These are phyloP conservation scores for Cenchrus fungigraminus DNA, from an alignment of 176 grass and related monocot genomes.

Conservation along the genomic window DNA sequence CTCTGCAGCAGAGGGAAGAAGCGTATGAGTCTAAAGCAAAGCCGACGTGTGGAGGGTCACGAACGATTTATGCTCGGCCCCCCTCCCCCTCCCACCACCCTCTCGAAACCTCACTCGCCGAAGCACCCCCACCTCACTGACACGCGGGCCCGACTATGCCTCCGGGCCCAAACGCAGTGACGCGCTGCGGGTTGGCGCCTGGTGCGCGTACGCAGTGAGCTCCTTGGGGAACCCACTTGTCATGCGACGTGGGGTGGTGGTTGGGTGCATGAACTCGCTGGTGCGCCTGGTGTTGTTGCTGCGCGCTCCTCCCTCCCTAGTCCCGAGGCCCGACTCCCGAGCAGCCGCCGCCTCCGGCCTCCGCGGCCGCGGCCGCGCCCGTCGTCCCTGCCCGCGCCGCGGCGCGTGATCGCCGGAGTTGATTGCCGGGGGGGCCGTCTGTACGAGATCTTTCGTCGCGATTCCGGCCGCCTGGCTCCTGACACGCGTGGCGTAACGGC, in stretches of 20 bases:
- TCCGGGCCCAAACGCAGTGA: neutral
- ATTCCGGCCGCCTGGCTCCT: neutral
- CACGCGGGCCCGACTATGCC: fast-evolving
- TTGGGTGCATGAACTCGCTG: no score
- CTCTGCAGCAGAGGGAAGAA: neutral
- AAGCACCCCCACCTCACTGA: neutral
- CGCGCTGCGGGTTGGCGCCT: no score
- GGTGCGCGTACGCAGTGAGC: neutral
- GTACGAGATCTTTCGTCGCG: conserved; percentile 18
- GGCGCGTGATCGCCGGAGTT: neutral
- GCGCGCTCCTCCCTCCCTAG: no score
- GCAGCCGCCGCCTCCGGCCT: no score
- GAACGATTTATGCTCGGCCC: conserved; percentile 17
- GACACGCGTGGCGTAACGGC: neutral
- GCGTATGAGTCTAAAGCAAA: neutral
- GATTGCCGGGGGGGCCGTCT: neutral
- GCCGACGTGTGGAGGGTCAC: conserved; percentile 24
- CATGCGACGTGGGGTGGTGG: neutral
- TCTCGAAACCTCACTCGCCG: neutral
- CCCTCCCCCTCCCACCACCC: neutral
- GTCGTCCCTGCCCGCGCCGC: no score
- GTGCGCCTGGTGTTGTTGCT: neutral
- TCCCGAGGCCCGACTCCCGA: no score
- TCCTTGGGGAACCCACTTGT: neutral
- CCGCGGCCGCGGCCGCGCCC: no score